Evolutionary conservation across 352 stramenopile genomes (phyloP).

Genomic region (Phytophthora constricta): DNA sequence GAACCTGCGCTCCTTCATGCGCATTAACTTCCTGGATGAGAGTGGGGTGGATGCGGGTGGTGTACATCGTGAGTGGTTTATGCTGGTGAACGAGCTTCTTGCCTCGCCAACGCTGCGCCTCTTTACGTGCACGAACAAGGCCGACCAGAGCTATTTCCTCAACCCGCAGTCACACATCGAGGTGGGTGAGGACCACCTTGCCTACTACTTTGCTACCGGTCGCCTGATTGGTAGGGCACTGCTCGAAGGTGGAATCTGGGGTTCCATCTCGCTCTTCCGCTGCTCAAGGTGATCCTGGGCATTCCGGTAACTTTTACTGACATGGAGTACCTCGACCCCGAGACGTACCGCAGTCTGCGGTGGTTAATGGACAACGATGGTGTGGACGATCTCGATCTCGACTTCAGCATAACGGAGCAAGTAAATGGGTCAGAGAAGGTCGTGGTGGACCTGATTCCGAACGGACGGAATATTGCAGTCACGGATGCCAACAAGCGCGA

Average conservation of each 20-base stretch:
- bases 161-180: constrained; percentile 62
- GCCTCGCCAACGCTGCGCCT: constrained; percentile 49
- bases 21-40: constrained; percentile 91
- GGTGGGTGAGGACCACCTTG: constrained; percentile 67
- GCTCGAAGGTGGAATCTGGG: constrained; percentile 91
- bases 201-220: constrained; percentile 66
- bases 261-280: constrained; percentile 93
- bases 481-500: constrained; percentile 95
- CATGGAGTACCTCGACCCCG: constrained; percentile 81
- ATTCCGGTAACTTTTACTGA: constrained; percentile 95
- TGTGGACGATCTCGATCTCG: constrained; percentile 61
- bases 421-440: constrained; percentile 36
- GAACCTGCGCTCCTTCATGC: constrained; percentile 73
- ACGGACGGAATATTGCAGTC: constrained; percentile 78
- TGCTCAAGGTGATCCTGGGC: constrained; percentile 98
- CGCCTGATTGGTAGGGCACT: constrained; percentile 66
- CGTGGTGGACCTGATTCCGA: constrained; percentile 55
- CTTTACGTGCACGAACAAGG: constrained; percentile 64
- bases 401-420: constrained; percentile 63
- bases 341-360: constrained; percentile 56
- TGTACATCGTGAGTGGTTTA: constrained; percentile 94
- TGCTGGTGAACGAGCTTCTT: constrained; percentile 73
- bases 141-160: constrained; percentile 66
- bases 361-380: constrained; percentile 63
- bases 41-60: constrained; percentile 86